Evolutionary conservation across 305 asterid genomes (phyloP).

Genomic region (Fraxinus sp.): DNA sequence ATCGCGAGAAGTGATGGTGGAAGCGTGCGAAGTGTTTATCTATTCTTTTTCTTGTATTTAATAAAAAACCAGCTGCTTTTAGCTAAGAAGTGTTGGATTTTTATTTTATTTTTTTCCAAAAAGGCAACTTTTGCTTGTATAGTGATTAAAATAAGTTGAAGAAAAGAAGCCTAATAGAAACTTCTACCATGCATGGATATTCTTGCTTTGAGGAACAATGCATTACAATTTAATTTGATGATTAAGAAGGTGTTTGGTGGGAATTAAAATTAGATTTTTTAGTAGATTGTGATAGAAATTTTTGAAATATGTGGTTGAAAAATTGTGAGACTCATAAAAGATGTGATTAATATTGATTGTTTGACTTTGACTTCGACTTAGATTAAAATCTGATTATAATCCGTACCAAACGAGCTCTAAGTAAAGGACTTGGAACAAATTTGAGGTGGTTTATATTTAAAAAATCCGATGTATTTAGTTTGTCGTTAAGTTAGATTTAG

Average conservation of each 20-base stretch:
- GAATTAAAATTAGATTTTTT: too few species aligned
- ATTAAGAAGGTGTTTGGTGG: too few species aligned
- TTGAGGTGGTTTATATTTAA: not conserved
- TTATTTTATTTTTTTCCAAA: not conserved
- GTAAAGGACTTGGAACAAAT: not conserved
- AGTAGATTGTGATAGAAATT: too few species aligned
- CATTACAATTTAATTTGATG: not conserved
- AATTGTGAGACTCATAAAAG: too few species aligned
- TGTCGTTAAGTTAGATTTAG: not conserved
- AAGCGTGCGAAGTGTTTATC: not conserved
- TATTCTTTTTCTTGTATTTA: not conserved
- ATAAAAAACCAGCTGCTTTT: not conserved
- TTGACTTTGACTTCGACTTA: too few species aligned
- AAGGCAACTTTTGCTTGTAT: not conserved
- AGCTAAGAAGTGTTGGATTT: not conserved
- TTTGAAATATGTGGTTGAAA: too few species aligned
- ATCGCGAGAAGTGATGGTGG: not conserved
- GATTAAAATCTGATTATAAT: too few species aligned
- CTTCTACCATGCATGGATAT: not conserved
- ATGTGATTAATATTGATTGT: too few species aligned
- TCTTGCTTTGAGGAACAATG: not conserved
- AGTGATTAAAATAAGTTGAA: not conserved
- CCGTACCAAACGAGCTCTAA: too few species aligned
- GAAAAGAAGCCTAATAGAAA: not conserved
- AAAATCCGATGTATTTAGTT: not conserved